These are phyloP conservation scores for Malassezia vespertilionis DNA, from an alignment of 1,284 basidiomycete genomes.

Conservation along the genomic window DNA sequence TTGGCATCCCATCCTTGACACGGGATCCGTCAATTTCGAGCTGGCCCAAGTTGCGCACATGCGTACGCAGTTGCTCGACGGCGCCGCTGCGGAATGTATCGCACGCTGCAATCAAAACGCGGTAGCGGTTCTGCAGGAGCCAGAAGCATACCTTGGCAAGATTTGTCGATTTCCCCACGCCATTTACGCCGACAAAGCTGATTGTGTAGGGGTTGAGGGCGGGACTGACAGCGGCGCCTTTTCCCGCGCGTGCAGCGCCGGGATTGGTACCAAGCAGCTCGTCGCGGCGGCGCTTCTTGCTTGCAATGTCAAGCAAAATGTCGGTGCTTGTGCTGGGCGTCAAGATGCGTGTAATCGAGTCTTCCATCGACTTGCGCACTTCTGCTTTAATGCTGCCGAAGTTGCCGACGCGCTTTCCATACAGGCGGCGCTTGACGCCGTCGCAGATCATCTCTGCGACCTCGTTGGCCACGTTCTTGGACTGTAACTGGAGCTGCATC, in stretches of 20 bases:
- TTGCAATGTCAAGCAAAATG: slow-evolving; percentile 61
- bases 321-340: slow-evolving; percentile 96
- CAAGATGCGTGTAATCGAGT: slow-evolving; percentile 78
- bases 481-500: slow-evolving; percentile 96
- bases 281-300: slow-evolving; percentile 47
- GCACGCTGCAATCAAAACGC: slow-evolving; percentile 92
- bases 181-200: slow-evolving; percentile 98
- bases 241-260: slow-evolving; percentile 21
- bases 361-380: slow-evolving; percentile 71
- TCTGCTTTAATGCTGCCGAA: slow-evolving; percentile 61
- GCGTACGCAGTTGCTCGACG: slow-evolving; percentile 91
- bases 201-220: slow-evolving; percentile 72
- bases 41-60: slow-evolving; percentile 86
- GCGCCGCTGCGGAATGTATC: slow-evolving; percentile 97
- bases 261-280: slow-evolving; percentile 22
- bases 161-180: slow-evolving; percentile 97
- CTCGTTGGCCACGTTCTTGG: slow-evolving; percentile 94
- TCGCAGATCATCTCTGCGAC: slow-evolving; percentile 90
- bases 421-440: slow-evolving; percentile 72
- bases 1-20: slow-evolving; percentile 16
- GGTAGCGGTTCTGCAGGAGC: slow-evolving; percentile 86
- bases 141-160: slow-evolving; percentile 97
- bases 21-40: slow-evolving; percentile 49
- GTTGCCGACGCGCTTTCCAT: slow-evolving; percentile 58
- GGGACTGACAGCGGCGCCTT: slow-evolving; percentile 53